These are phyloP conservation scores for Laguncularia racemosa DNA, from an alignment of 345 rosid species.

Conservation along the genomic window DNA sequence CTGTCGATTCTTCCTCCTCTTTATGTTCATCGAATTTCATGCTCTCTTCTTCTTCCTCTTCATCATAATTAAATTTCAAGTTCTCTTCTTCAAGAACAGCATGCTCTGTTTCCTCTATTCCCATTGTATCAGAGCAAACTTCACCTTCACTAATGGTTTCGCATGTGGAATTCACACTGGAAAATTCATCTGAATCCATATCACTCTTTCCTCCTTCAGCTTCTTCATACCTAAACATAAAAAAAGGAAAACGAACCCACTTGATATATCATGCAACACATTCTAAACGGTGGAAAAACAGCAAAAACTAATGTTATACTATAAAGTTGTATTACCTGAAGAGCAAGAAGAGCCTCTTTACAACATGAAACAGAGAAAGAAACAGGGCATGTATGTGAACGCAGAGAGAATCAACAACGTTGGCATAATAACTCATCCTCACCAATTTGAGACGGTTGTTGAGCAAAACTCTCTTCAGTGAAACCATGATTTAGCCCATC, in stretches of 20 bases:
- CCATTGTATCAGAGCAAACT: conserved; percentile 6
- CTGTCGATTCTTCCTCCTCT: conserved; percentile 28
- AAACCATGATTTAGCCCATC: conserved; percentile 32
- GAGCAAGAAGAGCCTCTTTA: conserved; percentile 13
- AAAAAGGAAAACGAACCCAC: neutral
- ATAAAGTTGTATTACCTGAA: conserved; percentile 24
- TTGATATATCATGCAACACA: neutral
- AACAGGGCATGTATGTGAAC: conserved; percentile 37
- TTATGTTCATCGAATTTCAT: conserved; percentile 8
- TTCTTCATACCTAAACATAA: conserved; percentile 17
- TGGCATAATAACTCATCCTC: conserved; percentile 27
- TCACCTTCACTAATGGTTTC: neutral
- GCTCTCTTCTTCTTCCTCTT: conserved; percentile 6
- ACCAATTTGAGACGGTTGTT: conserved; percentile 15
- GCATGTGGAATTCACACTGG: no score
- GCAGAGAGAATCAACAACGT: conserved; percentile 30
- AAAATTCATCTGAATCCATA: conserved; percentile 10
- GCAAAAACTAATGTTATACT: no score
- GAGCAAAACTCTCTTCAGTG: conserved; percentile 11
- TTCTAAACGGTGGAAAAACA: no score
- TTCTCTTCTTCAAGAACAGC: neutral
- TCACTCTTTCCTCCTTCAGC: conserved; percentile 11
- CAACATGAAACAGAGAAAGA: conserved; percentile 25
- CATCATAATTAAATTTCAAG: neutral
- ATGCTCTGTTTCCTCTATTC: conserved; percentile 7